Evolutionary conservation across 805 yeast genomes (phyloP), one percentile per base, ranked within the genome.

Genomic region (Zygosaccharomyces rouxii): DNA sequence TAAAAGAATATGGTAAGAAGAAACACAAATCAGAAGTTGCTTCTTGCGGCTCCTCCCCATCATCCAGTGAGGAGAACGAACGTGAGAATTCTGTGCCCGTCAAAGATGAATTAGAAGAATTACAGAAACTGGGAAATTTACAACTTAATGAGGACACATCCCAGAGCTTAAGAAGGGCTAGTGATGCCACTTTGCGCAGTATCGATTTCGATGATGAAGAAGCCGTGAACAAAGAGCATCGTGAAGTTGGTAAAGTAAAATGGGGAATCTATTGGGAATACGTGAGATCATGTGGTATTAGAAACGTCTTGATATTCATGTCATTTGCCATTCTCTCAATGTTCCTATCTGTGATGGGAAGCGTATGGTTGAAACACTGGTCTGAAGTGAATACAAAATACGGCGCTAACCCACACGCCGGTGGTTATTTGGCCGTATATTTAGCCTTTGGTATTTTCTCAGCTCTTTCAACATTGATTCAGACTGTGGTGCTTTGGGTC

Each of bases 321-420:
- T 45, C 63, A 0, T 74, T 80, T 54, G 74, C 86, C 52, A 60
- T 84, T n/a, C 41, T 76, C 4, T 75, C 87, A 0, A 84, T 80
- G 77, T 63, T 75, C 9, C 60, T 82, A 43, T 76, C 82, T 49
- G 92, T 88, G 44, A 70, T 71, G 39, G 82, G 89, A 31, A 89
- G 84, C 63, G 79, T 92, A 46, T 94, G 99, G 99, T 78, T 94
- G 60, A 94, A 94, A 67, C 88, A 88, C 67, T 94, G 99, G 99
- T 87, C 98, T 10, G 99, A 94, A 64, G 79, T 85, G 19, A 94
- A 92, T 63, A 76, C 90, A 3, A 70, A 66, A 38, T 63, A 69
- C 33, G 92, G 89, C 22, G 70, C 69, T 48, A 92, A 92, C 64
- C 95, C 96, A 2, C 65, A 81, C 50, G 80, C 86, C n/a, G 71